A percentile compares a stretch with the other conserved stretches of the same genome.
Evolutionary conservation across 441 rosid species (phyloP).

Genomic region (Theobroma grandiflorum): DNA sequence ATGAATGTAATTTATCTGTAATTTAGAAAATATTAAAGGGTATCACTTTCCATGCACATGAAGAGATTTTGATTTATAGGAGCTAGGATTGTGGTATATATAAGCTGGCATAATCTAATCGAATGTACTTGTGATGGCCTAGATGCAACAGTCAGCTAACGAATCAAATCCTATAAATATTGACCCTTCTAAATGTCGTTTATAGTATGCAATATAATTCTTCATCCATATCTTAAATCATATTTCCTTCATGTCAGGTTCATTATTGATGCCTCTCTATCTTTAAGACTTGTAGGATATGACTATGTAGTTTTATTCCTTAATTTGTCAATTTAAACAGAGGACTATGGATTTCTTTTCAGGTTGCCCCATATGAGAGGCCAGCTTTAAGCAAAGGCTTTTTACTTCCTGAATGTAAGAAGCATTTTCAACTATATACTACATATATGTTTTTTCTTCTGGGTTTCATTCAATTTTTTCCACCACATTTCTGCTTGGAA

Average conservation of each 20-base stretch:
- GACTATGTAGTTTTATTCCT: not conserved
- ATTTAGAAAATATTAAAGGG: not conserved
- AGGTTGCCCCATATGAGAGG: conserved; percentile 97
- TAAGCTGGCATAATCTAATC: not conserved
- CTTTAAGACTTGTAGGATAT: not conserved
- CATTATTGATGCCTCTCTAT: not conserved
- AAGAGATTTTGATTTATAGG: not conserved
- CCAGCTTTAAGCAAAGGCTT: conserved; percentile 96
- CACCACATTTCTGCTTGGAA: not conserved
- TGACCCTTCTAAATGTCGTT: not conserved
- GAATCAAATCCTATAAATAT: not conserved
- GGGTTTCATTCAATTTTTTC: conserved; percentile 7
- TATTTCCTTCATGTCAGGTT: not conserved
- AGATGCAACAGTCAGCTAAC: not conserved
- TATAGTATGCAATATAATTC: not conserved
- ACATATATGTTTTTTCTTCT: not conserved
- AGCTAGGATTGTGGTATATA: not conserved
- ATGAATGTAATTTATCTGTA: not conserved
- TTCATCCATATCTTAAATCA: not conserved
- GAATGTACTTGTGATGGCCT: not conserved
- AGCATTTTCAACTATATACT: conserved; percentile 26
- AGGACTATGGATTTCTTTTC: conserved; percentile 32
- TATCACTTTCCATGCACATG: not conserved
- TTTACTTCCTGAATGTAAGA: conserved; percentile 88
- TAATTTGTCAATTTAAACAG: not conserved